phyloP scores from a whole-genome alignment of 208 protist species.

The Novymonas esmeraldas region DNA sequence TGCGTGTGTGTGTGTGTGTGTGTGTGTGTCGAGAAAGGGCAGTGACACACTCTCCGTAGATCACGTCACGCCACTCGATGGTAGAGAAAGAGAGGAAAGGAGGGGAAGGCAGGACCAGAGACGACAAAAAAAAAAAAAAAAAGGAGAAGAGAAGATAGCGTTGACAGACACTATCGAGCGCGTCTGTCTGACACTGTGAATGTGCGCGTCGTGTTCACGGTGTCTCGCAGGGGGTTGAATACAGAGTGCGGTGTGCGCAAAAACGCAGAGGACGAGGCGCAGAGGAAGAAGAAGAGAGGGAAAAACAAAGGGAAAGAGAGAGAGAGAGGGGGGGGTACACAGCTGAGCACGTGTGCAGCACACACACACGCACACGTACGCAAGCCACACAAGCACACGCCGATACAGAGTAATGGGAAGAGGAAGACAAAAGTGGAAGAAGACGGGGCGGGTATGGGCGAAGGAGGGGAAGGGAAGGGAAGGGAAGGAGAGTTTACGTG shows the following conservation, averaged over 20 bases:
- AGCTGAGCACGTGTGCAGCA: not conserved
- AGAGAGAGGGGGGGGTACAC: not conserved
- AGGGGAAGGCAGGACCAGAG: not conserved
- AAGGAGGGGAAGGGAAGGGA: no score
- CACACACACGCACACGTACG: not conserved
- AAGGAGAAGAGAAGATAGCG: constrained; percentile 1
- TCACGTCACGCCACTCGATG: no score
- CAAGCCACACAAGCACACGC: no score
- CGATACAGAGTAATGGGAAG: no score
- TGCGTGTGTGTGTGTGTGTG: not conserved
- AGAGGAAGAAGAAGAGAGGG: not conserved
- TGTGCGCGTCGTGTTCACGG: not conserved
- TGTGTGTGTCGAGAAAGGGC: not conserved
- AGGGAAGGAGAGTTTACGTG: not conserved
- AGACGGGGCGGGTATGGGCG: no score
- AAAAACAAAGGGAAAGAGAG: not conserved
- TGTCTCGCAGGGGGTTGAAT: not conserved
- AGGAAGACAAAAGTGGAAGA: no score
- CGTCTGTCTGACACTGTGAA: no score
- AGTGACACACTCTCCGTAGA: not conserved
- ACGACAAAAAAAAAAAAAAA: constrained; percentile 9
- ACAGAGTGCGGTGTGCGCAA: not conserved
- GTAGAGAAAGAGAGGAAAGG: not conserved
- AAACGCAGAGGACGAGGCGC: not conserved
- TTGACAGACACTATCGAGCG: not conserved